A percentile compares a stretch with the other conserved stretches of the same genome.
Conservation (phyloP, 2,329 filamentous ascomycete genomes). For the Fusarium oligoseptatum region DNA sequence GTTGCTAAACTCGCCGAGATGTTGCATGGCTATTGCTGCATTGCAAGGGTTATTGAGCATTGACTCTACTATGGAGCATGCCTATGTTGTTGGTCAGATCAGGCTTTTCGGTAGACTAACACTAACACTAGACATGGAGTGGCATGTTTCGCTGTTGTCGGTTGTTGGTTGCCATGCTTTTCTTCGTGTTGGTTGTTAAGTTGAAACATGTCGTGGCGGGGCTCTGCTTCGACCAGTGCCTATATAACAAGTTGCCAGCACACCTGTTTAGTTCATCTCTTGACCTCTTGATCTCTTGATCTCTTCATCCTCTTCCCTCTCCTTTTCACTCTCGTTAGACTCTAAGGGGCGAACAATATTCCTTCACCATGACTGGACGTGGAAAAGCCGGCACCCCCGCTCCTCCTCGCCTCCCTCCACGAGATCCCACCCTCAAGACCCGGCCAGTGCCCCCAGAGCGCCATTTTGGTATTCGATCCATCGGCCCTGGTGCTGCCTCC, state of each 20-base stretch:
- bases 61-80: not conserved
- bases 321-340: not conserved
- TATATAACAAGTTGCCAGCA: not conserved
- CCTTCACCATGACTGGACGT: constrained; percentile 4
- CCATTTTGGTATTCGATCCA: constrained; percentile 9
- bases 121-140: not conserved
- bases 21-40: not conserved
- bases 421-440: constrained; percentile 15
- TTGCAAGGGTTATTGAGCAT: not conserved
- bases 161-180: not conserved
- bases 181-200: not conserved
- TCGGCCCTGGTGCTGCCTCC: constrained; percentile 23
- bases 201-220: not conserved
- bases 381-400: not conserved
- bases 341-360: not conserved
- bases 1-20: not conserved
- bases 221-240: not conserved
- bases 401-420: not conserved
- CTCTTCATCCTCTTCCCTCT: not conserved
- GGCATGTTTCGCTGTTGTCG: not conserved
- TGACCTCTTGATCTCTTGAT: no score
- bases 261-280: not conserved
- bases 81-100: not conserved
- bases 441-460: constrained; percentile 17
- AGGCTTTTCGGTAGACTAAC: not conserved